Conservation (phyloP, 2,329 filamentous ascomycete species). For the Monosporascus sp. region DNA sequence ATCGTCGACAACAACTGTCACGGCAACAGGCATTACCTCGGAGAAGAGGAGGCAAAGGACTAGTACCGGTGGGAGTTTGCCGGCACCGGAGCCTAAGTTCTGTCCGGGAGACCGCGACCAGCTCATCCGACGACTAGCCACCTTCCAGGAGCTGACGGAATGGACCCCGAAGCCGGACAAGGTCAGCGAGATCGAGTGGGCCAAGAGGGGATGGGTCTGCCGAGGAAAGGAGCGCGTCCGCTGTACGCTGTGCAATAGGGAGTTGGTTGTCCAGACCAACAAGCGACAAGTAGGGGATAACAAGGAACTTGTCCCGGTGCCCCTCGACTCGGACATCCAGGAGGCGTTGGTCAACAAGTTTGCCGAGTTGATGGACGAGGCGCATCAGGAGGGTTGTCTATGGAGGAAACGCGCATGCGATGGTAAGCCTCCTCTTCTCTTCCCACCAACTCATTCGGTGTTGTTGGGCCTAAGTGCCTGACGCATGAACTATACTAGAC, state of each 20-base stretch:
- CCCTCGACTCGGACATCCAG: conserved; percentile 59
- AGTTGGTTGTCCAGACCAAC: conserved; percentile 76
- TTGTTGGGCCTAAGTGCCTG: background rate
- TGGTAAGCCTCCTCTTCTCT: conserved; percentile 41
- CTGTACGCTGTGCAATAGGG: conserved; percentile 79
- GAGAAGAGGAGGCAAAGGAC: too few species aligned
- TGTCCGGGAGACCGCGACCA: conserved; percentile 80
- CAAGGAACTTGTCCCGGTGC: conserved; percentile 43
- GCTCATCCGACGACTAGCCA: conserved; percentile 75
- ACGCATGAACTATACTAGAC: conserved; percentile 36
- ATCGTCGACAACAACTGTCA: conserved; percentile 25
- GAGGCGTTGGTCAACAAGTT: conserved; percentile 74
- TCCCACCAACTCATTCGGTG: too few species aligned
- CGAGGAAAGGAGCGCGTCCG: conserved; percentile 77
- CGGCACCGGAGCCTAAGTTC: conserved; percentile 57
- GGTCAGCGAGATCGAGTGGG: conserved; percentile 90
- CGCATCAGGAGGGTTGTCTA: conserved; percentile 75
- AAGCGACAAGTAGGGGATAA: conserved; percentile 51
- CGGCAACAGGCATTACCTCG: conserved; percentile 11
- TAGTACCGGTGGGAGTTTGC: background rate
- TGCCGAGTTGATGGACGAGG: conserved; percentile 63
- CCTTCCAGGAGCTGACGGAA: conserved; percentile 84
- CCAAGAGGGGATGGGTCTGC: conserved; percentile 87
- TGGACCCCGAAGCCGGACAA: conserved; percentile 90
- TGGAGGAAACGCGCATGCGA: conserved; percentile 90